Evolutionary conservation across 176 grass and related monocot genomes (phyloP).

Genomic region (Dactylis glomerata): DNA sequence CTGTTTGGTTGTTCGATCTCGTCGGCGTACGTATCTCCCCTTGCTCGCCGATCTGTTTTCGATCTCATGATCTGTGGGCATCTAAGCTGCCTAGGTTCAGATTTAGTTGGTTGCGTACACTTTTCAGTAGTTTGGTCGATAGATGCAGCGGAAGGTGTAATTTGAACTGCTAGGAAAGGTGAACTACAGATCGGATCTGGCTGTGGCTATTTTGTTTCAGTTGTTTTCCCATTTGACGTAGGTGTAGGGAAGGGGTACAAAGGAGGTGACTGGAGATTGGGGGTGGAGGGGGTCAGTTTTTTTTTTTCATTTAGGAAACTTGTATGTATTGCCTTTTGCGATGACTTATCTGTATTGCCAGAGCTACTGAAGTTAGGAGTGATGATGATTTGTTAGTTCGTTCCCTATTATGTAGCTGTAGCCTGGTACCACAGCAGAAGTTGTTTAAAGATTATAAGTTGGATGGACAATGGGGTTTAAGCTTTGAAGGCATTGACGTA

Average conservation of each 20-base stretch:
- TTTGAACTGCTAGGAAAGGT: not conserved
- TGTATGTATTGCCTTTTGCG: not conserved
- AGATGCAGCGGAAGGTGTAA: not conserved
- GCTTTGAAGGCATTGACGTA: too few species aligned
- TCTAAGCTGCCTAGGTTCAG: not conserved
- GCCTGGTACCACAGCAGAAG: not conserved
- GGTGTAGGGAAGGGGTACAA: not conserved
- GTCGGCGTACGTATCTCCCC: not conserved
- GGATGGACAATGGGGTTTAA: not conserved
- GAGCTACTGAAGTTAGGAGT: not conserved
- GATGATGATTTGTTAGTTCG: not conserved
- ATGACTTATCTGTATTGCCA: not conserved
- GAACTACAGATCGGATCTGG: conserved; percentile 25
- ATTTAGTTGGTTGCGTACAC: not conserved
- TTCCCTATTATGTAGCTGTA: not conserved
- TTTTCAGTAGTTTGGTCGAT: not conserved
- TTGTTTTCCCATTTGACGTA: not conserved
- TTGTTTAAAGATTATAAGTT: not conserved
- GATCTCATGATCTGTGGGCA: not conserved
- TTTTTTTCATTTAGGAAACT: not conserved
- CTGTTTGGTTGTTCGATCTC: not conserved
- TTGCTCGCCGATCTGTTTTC: not conserved
- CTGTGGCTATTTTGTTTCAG: not conserved
- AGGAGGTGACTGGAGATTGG: not conserved
- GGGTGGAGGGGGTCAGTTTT: not conserved